These are phyloP conservation scores for Salix koriyanagi DNA, from an alignment of 345 rosid species.

Conservation along the genomic window DNA sequence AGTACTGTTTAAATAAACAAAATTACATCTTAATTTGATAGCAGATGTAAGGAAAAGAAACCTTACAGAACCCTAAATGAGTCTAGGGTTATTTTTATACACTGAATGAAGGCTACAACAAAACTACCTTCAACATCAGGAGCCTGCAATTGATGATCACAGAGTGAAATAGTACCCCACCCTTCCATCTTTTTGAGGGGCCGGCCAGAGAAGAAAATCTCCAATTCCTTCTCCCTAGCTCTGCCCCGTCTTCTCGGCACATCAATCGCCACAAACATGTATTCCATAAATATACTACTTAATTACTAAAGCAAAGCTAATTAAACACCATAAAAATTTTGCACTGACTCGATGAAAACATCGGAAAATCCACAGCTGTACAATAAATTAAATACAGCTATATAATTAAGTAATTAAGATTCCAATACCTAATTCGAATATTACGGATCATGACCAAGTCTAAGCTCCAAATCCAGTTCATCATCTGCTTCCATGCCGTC, in stretches of 20 bases:
- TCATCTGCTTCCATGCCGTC: slow-evolving; percentile 17
- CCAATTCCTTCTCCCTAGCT: background rate
- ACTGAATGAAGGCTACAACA: background rate
- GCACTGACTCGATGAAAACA: slow-evolving; percentile 4
- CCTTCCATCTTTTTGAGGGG: background rate
- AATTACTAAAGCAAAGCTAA: background rate
- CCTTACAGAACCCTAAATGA: slow-evolving; percentile 24
- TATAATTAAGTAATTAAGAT: background rate
- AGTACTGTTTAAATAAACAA: background rate
- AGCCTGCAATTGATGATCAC: background rate
- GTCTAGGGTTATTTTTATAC: slow-evolving; percentile 7
- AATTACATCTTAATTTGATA: background rate
- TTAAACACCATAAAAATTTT: background rate
- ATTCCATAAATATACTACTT: background rate
- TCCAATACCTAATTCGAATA: background rate
- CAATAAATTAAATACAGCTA: slow-evolving; percentile 6
- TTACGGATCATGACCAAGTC: slow-evolving; percentile 24
- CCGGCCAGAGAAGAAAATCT: background rate
- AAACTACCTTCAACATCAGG: slow-evolving; percentile 9
- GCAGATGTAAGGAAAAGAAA: background rate
- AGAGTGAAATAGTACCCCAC: background rate
- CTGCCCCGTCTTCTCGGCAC: slow-evolving; percentile 12
- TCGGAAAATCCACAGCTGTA: slow-evolving; percentile 15
- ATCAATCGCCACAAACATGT: slow-evolving; percentile 6
- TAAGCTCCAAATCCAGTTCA: slow-evolving; percentile 26